Evolutionary conservation across 371 early-diverging fungal genomes (phyloP), one percentile per base, ranked within the genome.

Genomic region (Mycotypha africana): DNA sequence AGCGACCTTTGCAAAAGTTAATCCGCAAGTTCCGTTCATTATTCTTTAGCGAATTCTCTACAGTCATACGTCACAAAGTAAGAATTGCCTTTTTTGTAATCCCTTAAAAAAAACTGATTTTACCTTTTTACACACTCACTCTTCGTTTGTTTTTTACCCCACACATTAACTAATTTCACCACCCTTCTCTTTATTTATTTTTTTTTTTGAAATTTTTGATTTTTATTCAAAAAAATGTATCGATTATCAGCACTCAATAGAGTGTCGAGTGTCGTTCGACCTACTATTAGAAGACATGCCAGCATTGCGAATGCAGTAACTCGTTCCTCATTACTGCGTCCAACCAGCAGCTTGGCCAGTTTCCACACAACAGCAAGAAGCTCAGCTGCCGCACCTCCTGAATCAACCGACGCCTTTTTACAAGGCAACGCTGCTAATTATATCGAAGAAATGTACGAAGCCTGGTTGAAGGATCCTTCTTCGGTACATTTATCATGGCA

Each of bases 401-500:
- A 60, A 16, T 17, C 57, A 12, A 53, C 42, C 38, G 65, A 64
- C 34, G 57, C 43, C 14, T 64, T 64, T 45, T 56, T 64, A 82
- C 85, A 85, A 53, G 92, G 93, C 20, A 78, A 75, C 42, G 76
- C 86, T 38, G 85, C 92, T 22, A 71, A 76, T 53, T 97, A 97
- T 58, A 85, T 96, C 58, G 96, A 95, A 60, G 90, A 93, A 45
- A 95, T 97, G 97, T 95, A 93, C 70, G 74, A 81, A 46, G 93
- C 93, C 17, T 97, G 95, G 91, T 74, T 79, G 31, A 71, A 76
- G 51, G 95, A 98, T 53, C 97, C 98, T 14, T 65, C 58, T 32
- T 89, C 92, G 9, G 98, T 98, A 15, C 97, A 97, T 65, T 70
- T 90, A 35, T 93, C 94, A 42, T 98, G 98, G 98, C 91, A 92